Conservation (phyloP, 164 flowering plant genomes). For the Akebia trifoliata region DNA sequence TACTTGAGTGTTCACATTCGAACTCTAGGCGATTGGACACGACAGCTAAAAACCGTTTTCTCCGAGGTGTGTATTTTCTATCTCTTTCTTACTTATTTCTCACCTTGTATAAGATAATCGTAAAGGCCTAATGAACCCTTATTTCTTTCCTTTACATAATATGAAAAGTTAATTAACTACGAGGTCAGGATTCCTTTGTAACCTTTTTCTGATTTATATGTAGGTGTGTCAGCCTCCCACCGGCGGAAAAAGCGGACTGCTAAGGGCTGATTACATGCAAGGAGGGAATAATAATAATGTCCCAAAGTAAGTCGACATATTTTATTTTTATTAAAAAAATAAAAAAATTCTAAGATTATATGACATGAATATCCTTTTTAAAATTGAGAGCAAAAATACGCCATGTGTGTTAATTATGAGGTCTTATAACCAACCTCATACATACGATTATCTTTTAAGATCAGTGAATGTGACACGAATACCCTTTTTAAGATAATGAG, state of each 20-base stretch:
- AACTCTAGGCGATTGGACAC: slow-evolving; percentile 38
- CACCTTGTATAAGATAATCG: too few species aligned
- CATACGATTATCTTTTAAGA: too few species aligned
- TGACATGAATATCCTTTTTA: too few species aligned
- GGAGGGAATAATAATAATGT: slow-evolving; percentile 30
- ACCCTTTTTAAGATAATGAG: too few species aligned
- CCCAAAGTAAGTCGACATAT: slow-evolving; percentile 26
- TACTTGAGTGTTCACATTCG: slow-evolving; percentile 37
- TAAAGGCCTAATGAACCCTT: too few species aligned
- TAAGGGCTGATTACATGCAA: slow-evolving; percentile 47
- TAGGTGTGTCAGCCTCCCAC: slow-evolving; percentile 56
- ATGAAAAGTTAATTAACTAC: too few species aligned
- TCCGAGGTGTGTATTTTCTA: slow-evolving; percentile 35
- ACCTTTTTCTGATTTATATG: not conserved
- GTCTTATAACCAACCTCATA: too few species aligned
- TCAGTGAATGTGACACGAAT: too few species aligned
- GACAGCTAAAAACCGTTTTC: slow-evolving; percentile 59
- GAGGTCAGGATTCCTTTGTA: not conserved
- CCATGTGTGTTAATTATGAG: too few species aligned
- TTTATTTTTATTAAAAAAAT: not conserved
- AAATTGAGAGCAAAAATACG: too few species aligned
- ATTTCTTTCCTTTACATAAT: too few species aligned
- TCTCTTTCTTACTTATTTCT: too few species aligned
- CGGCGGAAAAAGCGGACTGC: slow-evolving; percentile 55
- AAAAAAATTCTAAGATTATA: not conserved